These are phyloP conservation scores for Diatrype stigma DNA, from an alignment of 2,329 filamentous ascomycete genomes.

Conservation along the genomic window DNA sequence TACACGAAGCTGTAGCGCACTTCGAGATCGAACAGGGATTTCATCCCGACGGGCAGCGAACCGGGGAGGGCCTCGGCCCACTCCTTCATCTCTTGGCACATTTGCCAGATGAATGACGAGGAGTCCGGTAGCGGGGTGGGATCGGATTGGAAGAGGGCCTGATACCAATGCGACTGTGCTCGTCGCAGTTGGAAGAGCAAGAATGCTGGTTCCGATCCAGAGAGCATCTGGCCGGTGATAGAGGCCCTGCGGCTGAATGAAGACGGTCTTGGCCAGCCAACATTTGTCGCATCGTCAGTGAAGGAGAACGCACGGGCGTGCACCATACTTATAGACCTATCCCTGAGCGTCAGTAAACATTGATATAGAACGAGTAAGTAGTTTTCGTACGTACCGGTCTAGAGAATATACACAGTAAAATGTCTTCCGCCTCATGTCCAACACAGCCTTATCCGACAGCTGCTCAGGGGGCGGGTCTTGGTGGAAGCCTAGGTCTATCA, in stretches of 20 bases:
- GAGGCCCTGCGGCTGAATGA: conserved; percentile 39
- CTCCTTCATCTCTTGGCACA: conserved; percentile 69
- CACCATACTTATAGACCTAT: conserved; percentile 71
- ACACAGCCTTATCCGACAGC: conserved; percentile 59
- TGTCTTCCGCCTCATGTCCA: conserved; percentile 76
- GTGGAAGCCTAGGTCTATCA: conserved; percentile 87
- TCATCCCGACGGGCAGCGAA: conserved; percentile 60
- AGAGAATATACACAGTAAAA: conserved; percentile 90
- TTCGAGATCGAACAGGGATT: conserved; percentile 80
- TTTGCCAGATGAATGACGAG: conserved; percentile 68
- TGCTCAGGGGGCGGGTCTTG: conserved; percentile 78
- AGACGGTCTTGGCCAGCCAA: conserved; percentile 64
- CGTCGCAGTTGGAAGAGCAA: conserved; percentile 80
- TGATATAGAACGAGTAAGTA: neutral
- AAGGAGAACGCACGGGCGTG: conserved; percentile 88
- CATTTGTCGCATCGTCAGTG: conserved; percentile 80
- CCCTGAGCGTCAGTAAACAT: conserved; percentile 4
- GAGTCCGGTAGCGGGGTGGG: conserved; percentile 64
- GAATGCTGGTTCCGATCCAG: conserved; percentile 65
- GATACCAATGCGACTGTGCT: conserved; percentile 85
- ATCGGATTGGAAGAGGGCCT: conserved; percentile 78
- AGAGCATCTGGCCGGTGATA: conserved; percentile 38
- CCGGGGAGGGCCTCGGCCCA: conserved; percentile 78
- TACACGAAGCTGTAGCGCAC: conserved; percentile 88
- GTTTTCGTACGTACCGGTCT: conserved; percentile 59